Base-by-base conservation (phyloP, 441 rosid genomes). In the California macrophylla region DNA sequence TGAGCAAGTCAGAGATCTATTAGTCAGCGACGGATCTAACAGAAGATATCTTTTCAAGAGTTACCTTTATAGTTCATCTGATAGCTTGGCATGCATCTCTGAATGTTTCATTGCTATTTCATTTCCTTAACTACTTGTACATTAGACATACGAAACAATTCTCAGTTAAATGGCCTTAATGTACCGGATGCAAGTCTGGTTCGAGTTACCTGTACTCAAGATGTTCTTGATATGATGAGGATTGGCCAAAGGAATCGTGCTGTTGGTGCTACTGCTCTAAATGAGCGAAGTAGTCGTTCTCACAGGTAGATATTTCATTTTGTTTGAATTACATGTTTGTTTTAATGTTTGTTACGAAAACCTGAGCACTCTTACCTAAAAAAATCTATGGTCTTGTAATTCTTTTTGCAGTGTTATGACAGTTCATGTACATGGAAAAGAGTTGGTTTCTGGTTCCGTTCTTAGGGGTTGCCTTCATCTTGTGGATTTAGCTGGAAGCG, bases 401-500 rank as follows among this genome's bases (percentile, higher is more conserved):
- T 15, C 3, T 20, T 20, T 23, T n/a, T 54, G 32, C 40, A 64
- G 36, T 64, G 67, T 64, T 16, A 13, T 29, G 21, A 64, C 40
- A 28, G 40, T 69, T 73, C 24, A 62, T 10, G 58, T 81, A 26
- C 80, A 82, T 86, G 86, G 98, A 68, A 86, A 79, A 2, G 97
- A 92, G 38, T 62, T 86, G 82, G 84, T 82, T 65, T 85, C 83
- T 30, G 89, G 89, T 50, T 81, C 87, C 63, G 71, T 81, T 52
- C 74, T 87, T 74, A 89, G 88, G n/a, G 98, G 98, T 72, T 86
- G 82, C 74, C 69, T 94, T 74, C 90, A 96, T 75, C 90, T 92
- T 79, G 98, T 92, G 61, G 98, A 94, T 74, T 96, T 94, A 75
- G 97, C 98, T 67, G 99, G 99, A 71, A 90, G 97, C 0, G 99